These are phyloP conservation scores for Emmonsiellopsis sp. DNA, from an alignment of 2,329 filamentous ascomycete genomes.

Conservation along the genomic window DNA sequence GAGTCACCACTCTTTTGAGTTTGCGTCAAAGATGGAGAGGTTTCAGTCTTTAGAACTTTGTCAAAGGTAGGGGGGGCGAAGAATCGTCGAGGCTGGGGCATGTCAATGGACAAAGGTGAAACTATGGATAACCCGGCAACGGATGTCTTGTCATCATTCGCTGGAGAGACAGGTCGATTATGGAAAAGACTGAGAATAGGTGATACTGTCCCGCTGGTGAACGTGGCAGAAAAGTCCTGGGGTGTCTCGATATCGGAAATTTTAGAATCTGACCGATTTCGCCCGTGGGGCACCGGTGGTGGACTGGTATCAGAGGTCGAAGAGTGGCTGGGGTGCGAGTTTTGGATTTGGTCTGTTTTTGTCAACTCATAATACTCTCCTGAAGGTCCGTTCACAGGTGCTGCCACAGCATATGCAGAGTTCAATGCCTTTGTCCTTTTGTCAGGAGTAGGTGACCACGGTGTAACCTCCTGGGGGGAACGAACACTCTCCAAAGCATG, in stretches of 20 bases:
- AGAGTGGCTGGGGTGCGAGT: neutral
- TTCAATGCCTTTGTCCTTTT: neutral
- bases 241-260: neutral
- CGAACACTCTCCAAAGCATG: neutral
- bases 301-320: neutral
- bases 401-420: neutral
- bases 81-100: constrained; percentile 13
- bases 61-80: constrained; percentile 4
- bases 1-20: constrained; percentile 1
- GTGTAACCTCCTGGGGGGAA: neutral
- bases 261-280: neutral
- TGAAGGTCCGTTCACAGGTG: neutral
- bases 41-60: neutral
- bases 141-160: neutral
- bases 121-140: constrained; percentile 11
- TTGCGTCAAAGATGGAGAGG: neutral
- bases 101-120: constrained; percentile 15
- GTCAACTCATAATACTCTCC: neutral
- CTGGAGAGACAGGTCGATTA: neutral
- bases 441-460: neutral
- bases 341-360: neutral
- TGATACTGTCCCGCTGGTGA: neutral
- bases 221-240: neutral
- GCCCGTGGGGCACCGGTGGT: neutral
- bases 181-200: neutral